These are phyloP conservation scores for Epichloe coenophiala DNA, from an alignment of 2,329 filamentous ascomycete species.

Conservation along the genomic window DNA sequence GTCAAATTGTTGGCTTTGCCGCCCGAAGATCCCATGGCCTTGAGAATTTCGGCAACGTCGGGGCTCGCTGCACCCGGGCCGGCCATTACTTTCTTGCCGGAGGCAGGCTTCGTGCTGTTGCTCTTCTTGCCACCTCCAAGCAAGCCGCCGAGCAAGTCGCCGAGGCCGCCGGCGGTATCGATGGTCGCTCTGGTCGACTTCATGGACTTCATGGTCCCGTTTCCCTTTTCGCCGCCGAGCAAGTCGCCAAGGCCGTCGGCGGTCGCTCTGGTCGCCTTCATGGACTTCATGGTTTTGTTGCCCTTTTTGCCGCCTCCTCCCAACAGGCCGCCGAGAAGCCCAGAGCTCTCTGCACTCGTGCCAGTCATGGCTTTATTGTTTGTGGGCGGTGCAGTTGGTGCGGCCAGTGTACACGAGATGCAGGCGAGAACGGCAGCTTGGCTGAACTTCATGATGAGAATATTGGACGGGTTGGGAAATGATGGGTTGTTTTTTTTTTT, in stretches of 20 bases:
- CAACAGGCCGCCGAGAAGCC: no score
- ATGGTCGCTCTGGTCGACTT: no score
- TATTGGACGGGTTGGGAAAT: neutral
- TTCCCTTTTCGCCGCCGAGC: no score
- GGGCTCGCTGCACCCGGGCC: no score
- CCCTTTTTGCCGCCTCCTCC: no score
- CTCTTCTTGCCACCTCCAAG: no score
- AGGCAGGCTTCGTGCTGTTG: neutral
- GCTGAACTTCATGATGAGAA: neutral
- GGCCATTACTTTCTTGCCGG: neutral
- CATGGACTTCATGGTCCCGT: no score
- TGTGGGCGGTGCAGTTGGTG: neutral
- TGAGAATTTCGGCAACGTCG: neutral
- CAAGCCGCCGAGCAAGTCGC: no score
- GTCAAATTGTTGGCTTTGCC: neutral
- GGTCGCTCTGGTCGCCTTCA: no score
- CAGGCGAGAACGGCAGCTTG: neutral
- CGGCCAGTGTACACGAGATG: neutral
- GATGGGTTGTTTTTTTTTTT: neutral
- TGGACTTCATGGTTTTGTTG: no score
- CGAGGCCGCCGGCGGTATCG: no score
- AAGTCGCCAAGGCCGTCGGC: no score
- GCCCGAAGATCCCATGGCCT: neutral
- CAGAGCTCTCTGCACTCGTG: neutral
- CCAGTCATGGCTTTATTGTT: neutral